Conservation (phyloP, 2,329 filamentous ascomycete genomes). For the Xylaria sp. region DNA sequence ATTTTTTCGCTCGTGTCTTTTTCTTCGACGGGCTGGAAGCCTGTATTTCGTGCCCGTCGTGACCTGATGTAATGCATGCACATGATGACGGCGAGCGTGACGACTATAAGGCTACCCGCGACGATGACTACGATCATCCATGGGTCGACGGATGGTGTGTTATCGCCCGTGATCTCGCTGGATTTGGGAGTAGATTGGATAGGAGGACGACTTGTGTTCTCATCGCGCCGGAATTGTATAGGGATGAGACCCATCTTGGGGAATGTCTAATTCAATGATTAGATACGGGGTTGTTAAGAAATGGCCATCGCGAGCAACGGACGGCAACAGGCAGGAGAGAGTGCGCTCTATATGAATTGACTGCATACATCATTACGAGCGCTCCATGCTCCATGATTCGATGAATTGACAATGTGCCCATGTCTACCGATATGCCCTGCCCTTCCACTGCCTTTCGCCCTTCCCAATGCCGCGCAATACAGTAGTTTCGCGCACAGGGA, state of each 20-base stretch:
- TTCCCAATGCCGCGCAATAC: not conserved
- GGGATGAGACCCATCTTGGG: conserved; percentile 19
- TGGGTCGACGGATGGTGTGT: conserved; percentile 15
- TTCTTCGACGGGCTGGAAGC: not conserved
- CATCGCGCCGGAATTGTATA: not conserved
- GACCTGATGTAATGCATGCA: conserved; percentile 29
- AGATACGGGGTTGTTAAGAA: not conserved
- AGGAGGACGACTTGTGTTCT: not conserved
- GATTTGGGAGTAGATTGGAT: not conserved
- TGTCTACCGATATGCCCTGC: not conserved
- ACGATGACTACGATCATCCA: conserved; percentile 39
- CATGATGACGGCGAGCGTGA: conserved; percentile 30
- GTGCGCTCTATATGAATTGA: conserved; percentile 13
- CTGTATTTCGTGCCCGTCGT: conserved; percentile 21
- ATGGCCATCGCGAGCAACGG: not conserved
- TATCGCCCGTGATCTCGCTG: not conserved
- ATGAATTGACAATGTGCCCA: conserved; percentile 5
- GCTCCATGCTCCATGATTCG: not conserved
- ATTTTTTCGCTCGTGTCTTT: conserved; percentile 5
- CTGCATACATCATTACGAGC: not conserved
- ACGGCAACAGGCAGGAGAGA: not conserved
- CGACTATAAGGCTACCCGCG: conserved; percentile 31
- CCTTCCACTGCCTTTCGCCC: conserved; percentile 16
- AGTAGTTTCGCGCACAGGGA: conserved; percentile 2
- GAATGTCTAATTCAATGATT: not conserved